A percentile compares a stretch with the other conserved stretches of the same genome.
Conservation (phyloP, 2,329 filamentous ascomycete species). For the Talaromyces sp. region DNA sequence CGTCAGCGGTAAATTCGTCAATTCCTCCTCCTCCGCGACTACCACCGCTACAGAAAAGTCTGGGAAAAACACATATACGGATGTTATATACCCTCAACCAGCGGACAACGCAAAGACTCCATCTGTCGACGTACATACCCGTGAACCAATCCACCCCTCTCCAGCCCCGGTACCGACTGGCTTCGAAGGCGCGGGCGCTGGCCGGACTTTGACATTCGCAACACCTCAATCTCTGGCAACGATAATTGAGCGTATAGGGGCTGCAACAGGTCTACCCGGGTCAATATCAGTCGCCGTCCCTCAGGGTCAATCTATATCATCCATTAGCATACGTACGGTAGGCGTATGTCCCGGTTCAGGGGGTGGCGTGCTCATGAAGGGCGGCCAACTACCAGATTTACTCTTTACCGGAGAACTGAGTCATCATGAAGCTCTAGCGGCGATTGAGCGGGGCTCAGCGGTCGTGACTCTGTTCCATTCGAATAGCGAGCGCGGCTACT, state of each 20-base stretch:
- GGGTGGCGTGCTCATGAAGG: conserved; percentile 65
- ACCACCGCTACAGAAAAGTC: not conserved
- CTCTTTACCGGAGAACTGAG: conserved; percentile 89
- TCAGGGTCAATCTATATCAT: conserved; percentile 53
- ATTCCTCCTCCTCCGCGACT: not conserved
- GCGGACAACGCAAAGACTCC: conserved; percentile 28
- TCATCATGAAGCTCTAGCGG: conserved; percentile 85
- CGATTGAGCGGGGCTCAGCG: conserved; percentile 76
- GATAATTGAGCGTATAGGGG: conserved; percentile 61
- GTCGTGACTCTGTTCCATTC: conserved; percentile 88
- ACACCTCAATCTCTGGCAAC: conserved; percentile 51
- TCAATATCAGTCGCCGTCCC: conserved; percentile 63
- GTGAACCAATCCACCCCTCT: conserved; percentile 53
- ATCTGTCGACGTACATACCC: conserved; percentile 47
- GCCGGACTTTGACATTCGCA: conserved; percentile 57
- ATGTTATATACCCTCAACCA: conserved; percentile 38
- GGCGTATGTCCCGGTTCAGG: conserved; percentile 91
- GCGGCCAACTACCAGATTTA: conserved; percentile 61
- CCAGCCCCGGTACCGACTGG: conserved; percentile 33
- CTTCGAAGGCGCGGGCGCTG: conserved; percentile 56
- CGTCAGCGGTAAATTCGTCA: conserved; percentile 54
- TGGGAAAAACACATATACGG: conserved; percentile 31
- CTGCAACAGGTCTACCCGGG: conserved; percentile 63
- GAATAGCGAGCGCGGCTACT: conserved; percentile 83
- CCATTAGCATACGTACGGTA: conserved; percentile 62